Base-by-base conservation (phyloP, 208 protist genomes). In the Leishmania braziliensis region DNA sequence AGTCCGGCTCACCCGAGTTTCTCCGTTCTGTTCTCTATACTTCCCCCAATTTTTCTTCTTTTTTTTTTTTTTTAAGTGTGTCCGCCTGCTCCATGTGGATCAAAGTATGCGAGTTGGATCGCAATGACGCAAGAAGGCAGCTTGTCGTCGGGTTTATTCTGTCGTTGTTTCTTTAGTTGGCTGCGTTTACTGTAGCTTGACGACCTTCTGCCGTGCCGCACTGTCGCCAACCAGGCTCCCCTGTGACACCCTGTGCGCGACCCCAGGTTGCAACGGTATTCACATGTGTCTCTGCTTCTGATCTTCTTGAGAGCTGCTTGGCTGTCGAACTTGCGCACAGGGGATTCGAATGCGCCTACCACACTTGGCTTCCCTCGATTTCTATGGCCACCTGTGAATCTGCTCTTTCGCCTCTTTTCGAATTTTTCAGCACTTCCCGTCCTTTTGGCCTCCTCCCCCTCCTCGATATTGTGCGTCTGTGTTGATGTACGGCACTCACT, bases 51-150 rank as follows among this genome's bases (percentile, higher is more conserved):
- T 8, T 60, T 72, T 29, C 51, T 66, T 29, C 75, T 60, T 69
- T 77, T 62, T 70, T 8, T 62, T 70, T 8, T 50, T 58, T 75
- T 82, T 70, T 53, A 46, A 1, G 33, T 26, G 63, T 69, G 10
- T 84, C 72, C 18, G 39, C 74, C 60, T 73, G n/a, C 43, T 74
- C n/a, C 76, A 73, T 29, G 46, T 62, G 53, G 36, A 77, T 29
- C 33, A 33, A 39, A 69, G 43, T 46, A 46, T 43, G 74, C 18
- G 51, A 71, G 71, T 29, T 75, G 68, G 56, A 70, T 74, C 36
- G 56, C 10, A 39, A 66, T 5, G 63, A 50, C n/a, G 23, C 29
- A 43, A 74, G 16, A 65, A 43, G 66, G 26, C 65, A 3, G 36
- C 65, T 70, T 48, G 36, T 9, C 29, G 14, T 43, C 43, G 4